These are phyloP conservation scores for Coemansia sp. DNA, from an alignment of 192 early-diverging fungal genomes.

Conservation along the genomic window DNA sequence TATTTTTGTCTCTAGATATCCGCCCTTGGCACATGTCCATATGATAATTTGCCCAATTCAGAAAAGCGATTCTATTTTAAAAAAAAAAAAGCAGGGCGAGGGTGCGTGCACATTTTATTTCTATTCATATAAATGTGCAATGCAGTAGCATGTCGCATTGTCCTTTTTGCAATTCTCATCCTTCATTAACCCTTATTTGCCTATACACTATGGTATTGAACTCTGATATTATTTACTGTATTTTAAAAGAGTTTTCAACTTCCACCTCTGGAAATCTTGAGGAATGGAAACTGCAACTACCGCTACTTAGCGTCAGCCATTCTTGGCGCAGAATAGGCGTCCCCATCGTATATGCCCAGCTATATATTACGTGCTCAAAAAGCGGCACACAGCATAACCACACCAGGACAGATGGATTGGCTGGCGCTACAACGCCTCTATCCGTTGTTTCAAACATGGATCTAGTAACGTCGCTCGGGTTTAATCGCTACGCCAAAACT, in stretches of 20 bases:
- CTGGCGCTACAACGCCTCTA: too few relatives aligned
- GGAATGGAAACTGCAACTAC: conserved; percentile 7
- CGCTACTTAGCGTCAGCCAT: neutral
- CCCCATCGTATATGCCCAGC: conserved; percentile 1
- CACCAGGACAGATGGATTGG: too few relatives aligned
- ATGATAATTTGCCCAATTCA: too few relatives aligned
- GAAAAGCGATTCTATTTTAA: too few relatives aligned
- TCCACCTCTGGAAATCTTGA: neutral
- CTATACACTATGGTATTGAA: neutral
- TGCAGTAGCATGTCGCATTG: neutral
- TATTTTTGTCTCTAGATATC: neutral
- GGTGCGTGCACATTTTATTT: too few relatives aligned
- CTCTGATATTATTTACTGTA: conserved; percentile 2
- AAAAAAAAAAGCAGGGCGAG: too few relatives aligned
- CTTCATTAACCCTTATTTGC: neutral
- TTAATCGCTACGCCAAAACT: neutral
- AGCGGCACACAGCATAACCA: too few relatives aligned
- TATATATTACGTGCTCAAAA: conserved; percentile 4
- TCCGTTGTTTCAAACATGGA: conserved; percentile 7
- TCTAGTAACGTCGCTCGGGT: neutral
- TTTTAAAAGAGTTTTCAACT: neutral
- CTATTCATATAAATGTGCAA: too few relatives aligned
- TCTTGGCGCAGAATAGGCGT: neutral
- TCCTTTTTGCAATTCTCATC: neutral
- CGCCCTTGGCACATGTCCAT: too few relatives aligned